Evolutionary conservation across 192 early-diverging fungal genomes (phyloP).

Genomic region (Obelidium mucronatum): DNA sequence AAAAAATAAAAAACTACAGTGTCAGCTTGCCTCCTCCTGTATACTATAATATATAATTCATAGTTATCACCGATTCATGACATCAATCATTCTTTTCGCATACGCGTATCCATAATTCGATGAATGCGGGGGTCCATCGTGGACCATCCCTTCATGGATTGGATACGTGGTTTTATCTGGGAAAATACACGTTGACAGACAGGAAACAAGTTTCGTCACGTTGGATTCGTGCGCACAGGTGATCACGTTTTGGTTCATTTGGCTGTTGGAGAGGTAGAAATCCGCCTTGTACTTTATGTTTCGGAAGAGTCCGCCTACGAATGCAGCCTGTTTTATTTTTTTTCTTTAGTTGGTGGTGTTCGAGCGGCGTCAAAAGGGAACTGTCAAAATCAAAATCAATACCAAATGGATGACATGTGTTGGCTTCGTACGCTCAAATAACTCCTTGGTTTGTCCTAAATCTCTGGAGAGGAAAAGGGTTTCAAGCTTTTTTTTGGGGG

Average conservation of each 20-base stretch:
- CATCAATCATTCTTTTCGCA: conserved; percentile 85
- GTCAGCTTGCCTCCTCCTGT: no score
- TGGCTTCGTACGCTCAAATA: conserved; percentile 80
- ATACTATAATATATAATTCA: no score
- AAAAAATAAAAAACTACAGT: no score
- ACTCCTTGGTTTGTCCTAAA: conserved; percentile 60
- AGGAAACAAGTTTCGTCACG: conserved; percentile 84
- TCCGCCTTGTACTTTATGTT: conserved; percentile 85
- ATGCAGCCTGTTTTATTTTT: conserved; percentile 37
- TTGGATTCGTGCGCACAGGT: conserved; percentile 64
- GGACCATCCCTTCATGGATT: conserved; percentile 87
- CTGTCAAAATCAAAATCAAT: conserved; percentile 5
- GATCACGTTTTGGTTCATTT: conserved; percentile 83
- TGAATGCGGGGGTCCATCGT: conserved; percentile 79
- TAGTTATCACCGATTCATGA: conserved; percentile 81
- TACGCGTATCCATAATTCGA: conserved; percentile 86
- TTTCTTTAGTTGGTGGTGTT: no score
- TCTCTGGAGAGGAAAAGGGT: conserved; percentile 53
- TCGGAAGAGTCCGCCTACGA: conserved; percentile 78
- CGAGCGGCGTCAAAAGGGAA: neutral
- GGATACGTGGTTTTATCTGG: conserved; percentile 85
- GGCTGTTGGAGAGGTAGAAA: conserved; percentile 77
- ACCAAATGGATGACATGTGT: conserved; percentile 83
- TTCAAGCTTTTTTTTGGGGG: neutral
- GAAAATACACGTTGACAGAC: conserved; percentile 86